A percentile compares a stretch with the other conserved stretches of the same genome.
phyloP scores from a whole-genome alignment of 176 grass and related monocot species.

The Metroxylon sagu region DNA sequence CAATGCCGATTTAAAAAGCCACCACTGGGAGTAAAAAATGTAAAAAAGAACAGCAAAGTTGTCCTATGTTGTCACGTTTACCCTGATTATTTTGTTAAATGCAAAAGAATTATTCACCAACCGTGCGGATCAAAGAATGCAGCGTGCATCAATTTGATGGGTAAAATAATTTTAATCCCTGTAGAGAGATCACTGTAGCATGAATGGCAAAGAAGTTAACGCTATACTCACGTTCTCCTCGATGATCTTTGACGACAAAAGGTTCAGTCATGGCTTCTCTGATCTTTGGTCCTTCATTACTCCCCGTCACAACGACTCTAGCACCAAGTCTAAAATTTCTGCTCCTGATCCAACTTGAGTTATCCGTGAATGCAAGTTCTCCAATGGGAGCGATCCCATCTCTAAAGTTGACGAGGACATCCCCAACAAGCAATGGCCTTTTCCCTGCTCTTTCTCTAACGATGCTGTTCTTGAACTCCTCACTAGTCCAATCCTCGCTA shows the following conservation, averaged over 20 bases:
- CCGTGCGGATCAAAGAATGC: no score
- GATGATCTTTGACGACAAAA: constrained; percentile 73
- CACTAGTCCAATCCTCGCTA: constrained; percentile 25
- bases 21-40: neutral
- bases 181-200: no score
- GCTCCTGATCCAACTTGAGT: constrained; percentile 64
- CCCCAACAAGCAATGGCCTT: constrained; percentile 45
- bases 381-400: constrained; percentile 28
- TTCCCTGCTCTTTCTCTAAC: constrained; percentile 37
- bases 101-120: no score
- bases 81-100: no score
- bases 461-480: constrained; percentile 33
- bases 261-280: constrained; percentile 48
- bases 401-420: constrained; percentile 15
- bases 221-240: constrained; percentile 47
- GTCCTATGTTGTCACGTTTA: no score
- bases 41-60: no score
- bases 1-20: no score
- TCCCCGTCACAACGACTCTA: constrained; percentile 3
- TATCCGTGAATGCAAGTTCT: constrained; percentile 55
- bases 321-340: constrained; percentile 50
- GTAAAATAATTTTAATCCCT: no score
- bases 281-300: constrained; percentile 18
- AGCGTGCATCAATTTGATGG: no score
- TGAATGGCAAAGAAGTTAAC: no score